Conservation (phyloP, 2,329 filamentous ascomycete genomes). For the Berkeleyomyces basicola region DNA sequence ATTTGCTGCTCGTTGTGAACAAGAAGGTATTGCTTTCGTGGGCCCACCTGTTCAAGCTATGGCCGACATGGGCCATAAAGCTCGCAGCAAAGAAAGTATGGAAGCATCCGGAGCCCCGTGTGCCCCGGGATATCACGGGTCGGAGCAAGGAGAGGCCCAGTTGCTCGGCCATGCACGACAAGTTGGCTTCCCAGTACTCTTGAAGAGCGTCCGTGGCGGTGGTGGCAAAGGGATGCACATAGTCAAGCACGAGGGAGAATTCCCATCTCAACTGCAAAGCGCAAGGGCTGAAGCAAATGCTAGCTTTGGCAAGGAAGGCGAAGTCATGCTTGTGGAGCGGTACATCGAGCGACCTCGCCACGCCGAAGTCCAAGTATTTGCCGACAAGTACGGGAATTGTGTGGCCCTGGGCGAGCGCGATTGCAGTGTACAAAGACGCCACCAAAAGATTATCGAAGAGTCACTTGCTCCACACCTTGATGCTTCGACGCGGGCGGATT, state of each 20-base stretch:
- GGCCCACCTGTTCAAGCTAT: slow-evolving; percentile 73
- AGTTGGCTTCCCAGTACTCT: slow-evolving; percentile 50
- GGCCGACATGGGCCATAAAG: slow-evolving; percentile 86
- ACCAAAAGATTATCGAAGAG: slow-evolving; percentile 86
- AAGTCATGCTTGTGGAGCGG: slow-evolving; percentile 70
- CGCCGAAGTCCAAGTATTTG: slow-evolving; percentile 83
- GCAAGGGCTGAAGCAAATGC: slow-evolving; percentile 61
- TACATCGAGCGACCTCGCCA: slow-evolving; percentile 68
- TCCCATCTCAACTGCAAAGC: slow-evolving; percentile 50
- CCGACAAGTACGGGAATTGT: slow-evolving; percentile 61
- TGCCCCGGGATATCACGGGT: slow-evolving; percentile 87
- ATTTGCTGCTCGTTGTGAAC: slow-evolving; percentile 75
- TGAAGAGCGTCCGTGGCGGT: slow-evolving; percentile 67
- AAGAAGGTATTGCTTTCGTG: slow-evolving; percentile 86
- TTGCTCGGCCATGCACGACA: slow-evolving; percentile 54
- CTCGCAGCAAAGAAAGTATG: slow-evolving; percentile 92
- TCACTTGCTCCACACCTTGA: slow-evolving; percentile 59
- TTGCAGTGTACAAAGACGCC: slow-evolving; percentile 70
- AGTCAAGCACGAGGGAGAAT: slow-evolving; percentile 50
- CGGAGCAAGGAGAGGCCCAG: slow-evolving; percentile 53
- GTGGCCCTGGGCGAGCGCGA: slow-evolving; percentile 78
- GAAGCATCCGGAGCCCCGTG: slow-evolving; percentile 84
- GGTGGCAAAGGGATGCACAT: slow-evolving; percentile 77
- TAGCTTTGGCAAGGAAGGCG: slow-evolving; percentile 63
- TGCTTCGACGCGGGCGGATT: slow-evolving; percentile 38